A percentile compares a stretch with the other conserved stretches of the same genome.
phyloP scores from a whole-genome alignment of 2,329 filamentous ascomycete species.

The Aspergillus phoenicis region DNA sequence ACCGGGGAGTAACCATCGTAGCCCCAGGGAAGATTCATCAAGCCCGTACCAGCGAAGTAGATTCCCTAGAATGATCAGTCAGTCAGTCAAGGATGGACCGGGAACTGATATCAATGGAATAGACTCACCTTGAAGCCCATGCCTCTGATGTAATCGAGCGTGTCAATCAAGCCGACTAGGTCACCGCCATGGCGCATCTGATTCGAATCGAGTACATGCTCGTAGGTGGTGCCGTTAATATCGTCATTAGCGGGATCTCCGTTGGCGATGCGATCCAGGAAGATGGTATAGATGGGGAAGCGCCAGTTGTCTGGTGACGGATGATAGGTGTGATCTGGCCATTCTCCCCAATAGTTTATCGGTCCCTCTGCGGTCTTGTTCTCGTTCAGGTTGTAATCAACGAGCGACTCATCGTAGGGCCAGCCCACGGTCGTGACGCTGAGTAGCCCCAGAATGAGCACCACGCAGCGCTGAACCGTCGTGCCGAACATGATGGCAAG shows the following conservation, averaged over 20 bases:
- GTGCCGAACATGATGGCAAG: constrained; percentile 4
- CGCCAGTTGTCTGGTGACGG: constrained; percentile 64
- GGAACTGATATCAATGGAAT: too few relatives aligned
- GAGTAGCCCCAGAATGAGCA: constrained; percentile 10
- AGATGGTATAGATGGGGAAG: constrained; percentile 65
- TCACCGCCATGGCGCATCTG: constrained; percentile 66
- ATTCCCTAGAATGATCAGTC: constrained; percentile 46
- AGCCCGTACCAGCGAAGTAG: constrained; percentile 62
- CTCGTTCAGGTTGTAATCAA: constrained; percentile 62
- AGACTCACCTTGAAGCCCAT: constrained; percentile 60
- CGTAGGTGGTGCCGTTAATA: constrained; percentile 61
- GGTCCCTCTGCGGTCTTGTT: constrained; percentile 58
- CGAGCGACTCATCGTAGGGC: constrained; percentile 52
- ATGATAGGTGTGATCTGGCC: constrained; percentile 53
- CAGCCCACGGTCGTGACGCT: constrained; percentile 25
- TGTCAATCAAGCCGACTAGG: constrained; percentile 57
- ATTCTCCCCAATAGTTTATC: constrained; percentile 59
- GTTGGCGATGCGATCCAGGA: constrained; percentile 65
- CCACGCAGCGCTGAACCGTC: constrained; percentile 7
- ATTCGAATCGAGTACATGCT: constrained; percentile 61
- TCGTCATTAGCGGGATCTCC: constrained; percentile 66
- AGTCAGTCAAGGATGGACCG: too few relatives aligned
- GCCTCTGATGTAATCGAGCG: constrained; percentile 64
- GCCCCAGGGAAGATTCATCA: constrained; percentile 67
- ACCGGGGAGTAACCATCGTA: constrained; percentile 61